Conservation (phyloP, 495 filamentous ascomycete genomes). For the Oleoguttula mirabilis region DNA sequence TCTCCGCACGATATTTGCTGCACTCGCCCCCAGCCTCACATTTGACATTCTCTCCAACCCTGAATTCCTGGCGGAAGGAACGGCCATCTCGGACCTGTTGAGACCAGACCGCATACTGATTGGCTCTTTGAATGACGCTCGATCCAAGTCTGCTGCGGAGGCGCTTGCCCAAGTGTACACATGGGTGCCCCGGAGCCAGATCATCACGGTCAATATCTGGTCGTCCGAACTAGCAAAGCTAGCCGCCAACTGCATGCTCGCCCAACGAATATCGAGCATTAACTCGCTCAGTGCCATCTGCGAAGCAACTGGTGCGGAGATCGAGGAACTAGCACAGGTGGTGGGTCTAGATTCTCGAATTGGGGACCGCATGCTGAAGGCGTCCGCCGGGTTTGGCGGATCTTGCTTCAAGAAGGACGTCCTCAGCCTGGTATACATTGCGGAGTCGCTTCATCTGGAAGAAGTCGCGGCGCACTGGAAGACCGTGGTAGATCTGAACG, state of each 20-base stretch:
- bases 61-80: conserved; percentile 72
- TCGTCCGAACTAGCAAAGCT: conserved; percentile 73
- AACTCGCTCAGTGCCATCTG: conserved; percentile 51
- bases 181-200: conserved; percentile 52
- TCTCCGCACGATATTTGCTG: conserved; percentile 57
- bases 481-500: conserved; percentile 62
- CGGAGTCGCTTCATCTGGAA: conserved; percentile 53
- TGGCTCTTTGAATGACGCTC: conserved; percentile 47
- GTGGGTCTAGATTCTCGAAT: conserved; percentile 61
- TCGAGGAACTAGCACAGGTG: conserved; percentile 59
- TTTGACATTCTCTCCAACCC: conserved; percentile 79
- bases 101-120: conserved; percentile 68
- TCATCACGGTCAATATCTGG: conserved; percentile 64
- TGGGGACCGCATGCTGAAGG: conserved; percentile 62
- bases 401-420: conserved; percentile 79
- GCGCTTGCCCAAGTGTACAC: conserved; percentile 53
- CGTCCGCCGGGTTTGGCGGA: conserved; percentile 53
- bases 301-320: conserved; percentile 63
- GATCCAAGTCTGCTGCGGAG: conserved; percentile 50
- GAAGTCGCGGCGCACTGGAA: conserved; percentile 72
- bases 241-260: conserved; percentile 69
- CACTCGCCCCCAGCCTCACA: conserved; percentile 47
- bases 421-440: conserved; percentile 61
- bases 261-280: conserved; percentile 73
- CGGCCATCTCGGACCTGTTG: conserved; percentile 58